Evolutionary conservation across 768 basidiomycete genomes (phyloP).

Genomic region (Ephemerocybe angulata): DNA sequence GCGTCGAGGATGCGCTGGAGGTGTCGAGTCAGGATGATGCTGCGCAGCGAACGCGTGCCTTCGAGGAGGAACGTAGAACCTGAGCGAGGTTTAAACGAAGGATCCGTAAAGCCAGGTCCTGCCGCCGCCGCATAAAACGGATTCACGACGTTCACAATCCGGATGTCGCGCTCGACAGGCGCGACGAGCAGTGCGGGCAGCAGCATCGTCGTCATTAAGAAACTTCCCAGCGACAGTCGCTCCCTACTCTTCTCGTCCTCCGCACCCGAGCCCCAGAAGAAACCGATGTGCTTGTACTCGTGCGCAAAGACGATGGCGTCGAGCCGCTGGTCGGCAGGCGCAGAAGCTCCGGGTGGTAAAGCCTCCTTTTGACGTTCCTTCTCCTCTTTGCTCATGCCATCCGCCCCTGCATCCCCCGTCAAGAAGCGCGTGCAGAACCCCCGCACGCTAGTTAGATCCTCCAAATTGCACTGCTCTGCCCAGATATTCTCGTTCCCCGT

Average conservation of each 20-base stretch:
- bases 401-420: constrained; percentile 36
- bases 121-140: constrained; percentile 88
- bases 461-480: constrained; percentile 74
- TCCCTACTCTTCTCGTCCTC: constrained; percentile 40
- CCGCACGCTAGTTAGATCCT: constrained; percentile 62
- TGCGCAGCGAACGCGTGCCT: constrained; percentile 62
- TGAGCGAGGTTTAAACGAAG: too few species aligned
- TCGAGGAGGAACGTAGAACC: constrained; percentile 57
- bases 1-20: constrained; percentile 84
- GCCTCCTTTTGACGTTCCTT: not conserved
- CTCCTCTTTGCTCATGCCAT: not conserved
- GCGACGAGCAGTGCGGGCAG: constrained; percentile 78
- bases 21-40: constrained; percentile 65
- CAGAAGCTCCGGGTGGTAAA: not conserved
- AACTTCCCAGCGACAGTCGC: constrained; percentile 60
- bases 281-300: constrained; percentile 67
- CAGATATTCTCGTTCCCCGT: constrained; percentile 75
- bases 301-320: constrained; percentile 79
- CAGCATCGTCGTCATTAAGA: constrained; percentile 74
- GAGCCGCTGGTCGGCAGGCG: constrained; percentile 49
- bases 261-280: constrained; percentile 13
- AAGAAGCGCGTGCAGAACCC: constrained; percentile 68
- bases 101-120: too few species aligned
- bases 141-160: constrained; percentile 83
- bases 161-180: constrained; percentile 84